Evolutionary conservation across 352 stramenopile species (phyloP), one percentile per base, ranked within the genome.

Genomic region (Salisapilia sapeloensis): DNA sequence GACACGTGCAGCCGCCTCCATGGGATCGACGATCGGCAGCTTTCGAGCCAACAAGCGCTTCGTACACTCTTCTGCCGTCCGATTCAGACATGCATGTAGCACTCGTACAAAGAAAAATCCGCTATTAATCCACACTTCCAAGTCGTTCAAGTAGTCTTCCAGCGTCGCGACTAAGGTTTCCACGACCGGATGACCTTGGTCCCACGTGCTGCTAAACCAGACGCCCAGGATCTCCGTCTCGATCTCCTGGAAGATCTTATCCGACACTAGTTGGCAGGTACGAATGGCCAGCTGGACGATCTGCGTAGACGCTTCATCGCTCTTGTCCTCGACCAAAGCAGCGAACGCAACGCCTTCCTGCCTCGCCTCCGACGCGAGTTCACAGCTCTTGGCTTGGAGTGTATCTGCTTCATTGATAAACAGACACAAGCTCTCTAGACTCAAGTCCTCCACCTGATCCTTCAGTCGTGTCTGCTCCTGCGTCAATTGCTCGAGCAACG

Each of bases 391-490:
- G 42, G 76, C 65, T 58, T 89, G 74, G 0, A 90, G 47, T 28
- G 86, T 56, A 30, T 90, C 71, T 2, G 69, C 61, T 27, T 86
- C 74, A 35, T 90, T 90, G 36, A 90, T 77, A 45, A 90, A 90
- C 2, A 67, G 78, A 15, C 70, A 90, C n/a, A 90, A 38, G n/a
- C 46, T 59, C 33, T 90, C 70, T 1, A 80, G 50, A 10, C 86
- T 71, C 8, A 61, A 41, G 14, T 63, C 52, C 3, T 50, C 46
- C 10, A 81, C 32, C n/a, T n/a, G n/a, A n/a, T n/a, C n/a, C 11
- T 54, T 53, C 0, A 47, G 38, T 4, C 53, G 65, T 21, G 86
- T 55, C 24, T 26, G 52, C 1, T 85, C 62, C 37, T 75, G 79
- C 39, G 77, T 81, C n/a, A 90, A 34, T 29, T 86, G 60, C 15